These are phyloP conservation scores for Elsinoe fawcettii DNA, from an alignment of 2,329 filamentous ascomycete genomes.

Conservation along the genomic window DNA sequence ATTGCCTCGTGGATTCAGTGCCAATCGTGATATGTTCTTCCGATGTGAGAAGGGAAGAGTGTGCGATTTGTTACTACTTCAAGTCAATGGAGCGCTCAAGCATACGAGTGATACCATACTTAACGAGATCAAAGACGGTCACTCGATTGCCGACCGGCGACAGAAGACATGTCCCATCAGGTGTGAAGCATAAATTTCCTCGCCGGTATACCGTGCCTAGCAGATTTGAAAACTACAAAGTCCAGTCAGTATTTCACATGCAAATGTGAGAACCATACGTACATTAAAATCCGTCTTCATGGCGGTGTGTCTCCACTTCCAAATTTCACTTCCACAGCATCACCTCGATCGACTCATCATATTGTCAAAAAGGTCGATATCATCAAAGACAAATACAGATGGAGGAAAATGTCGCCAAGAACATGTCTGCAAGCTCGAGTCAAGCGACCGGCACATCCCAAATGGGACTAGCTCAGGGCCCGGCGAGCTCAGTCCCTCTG, in stretches of 20 bases:
- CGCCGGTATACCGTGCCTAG: slow-evolving; percentile 97
- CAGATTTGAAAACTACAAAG: slow-evolving; percentile 85
- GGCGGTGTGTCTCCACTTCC: neutral
- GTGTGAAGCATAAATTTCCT: slow-evolving; percentile 93
- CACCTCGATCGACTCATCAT: neutral
- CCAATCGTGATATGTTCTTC: slow-evolving; percentile 83
- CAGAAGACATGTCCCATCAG: slow-evolving; percentile 89
- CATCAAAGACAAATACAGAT: neutral
- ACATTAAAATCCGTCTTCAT: slow-evolving; percentile 97
- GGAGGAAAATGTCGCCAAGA: slow-evolving; percentile 14
- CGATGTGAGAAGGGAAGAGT: slow-evolving; percentile 87
- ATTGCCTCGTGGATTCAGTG: slow-evolving; percentile 83
- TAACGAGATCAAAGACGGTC: slow-evolving; percentile 90
- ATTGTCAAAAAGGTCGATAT: neutral
- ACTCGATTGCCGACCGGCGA: slow-evolving; percentile 96
- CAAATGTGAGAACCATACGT: neutral
- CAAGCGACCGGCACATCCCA: neutral
- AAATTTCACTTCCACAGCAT: slow-evolving; percentile 1
- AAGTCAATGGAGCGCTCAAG: neutral
- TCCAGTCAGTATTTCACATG: slow-evolving; percentile 23
- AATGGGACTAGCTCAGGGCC: neutral
- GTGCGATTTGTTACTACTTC: slow-evolving; percentile 70
- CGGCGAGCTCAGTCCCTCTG: slow-evolving; percentile 4
- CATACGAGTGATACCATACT: slow-evolving; percentile 50
- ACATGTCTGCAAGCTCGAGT: neutral